Percentiles rank a stretch among this genome's conserved stretches.
phyloP scores from a whole-genome alignment of 2,329 filamentous ascomycete species.

The Neurospora crassa region DNA sequence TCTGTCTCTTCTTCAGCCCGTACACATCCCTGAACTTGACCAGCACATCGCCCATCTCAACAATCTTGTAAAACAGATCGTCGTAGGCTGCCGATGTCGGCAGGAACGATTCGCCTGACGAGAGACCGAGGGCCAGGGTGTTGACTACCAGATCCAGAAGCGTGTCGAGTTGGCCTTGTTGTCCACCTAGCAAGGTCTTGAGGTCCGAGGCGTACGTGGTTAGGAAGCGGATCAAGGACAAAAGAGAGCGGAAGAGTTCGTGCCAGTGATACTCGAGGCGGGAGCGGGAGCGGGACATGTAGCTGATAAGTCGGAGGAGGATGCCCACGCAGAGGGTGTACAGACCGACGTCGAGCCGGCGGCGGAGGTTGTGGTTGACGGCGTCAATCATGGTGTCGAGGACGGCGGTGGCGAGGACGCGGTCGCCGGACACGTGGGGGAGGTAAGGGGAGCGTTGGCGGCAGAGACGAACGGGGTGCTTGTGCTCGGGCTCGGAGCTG shows the following conservation, averaged over 20 bases:
- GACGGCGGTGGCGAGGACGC: conserved; percentile 65
- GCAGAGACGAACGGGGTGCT: conserved; percentile 69
- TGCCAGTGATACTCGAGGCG: conserved; percentile 89
- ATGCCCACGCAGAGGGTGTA: conserved; percentile 78
- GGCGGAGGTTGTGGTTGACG: conserved; percentile 86
- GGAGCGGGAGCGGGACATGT: conserved; percentile 72
- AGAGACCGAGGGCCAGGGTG: conserved; percentile 73
- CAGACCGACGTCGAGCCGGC: conserved; percentile 73
- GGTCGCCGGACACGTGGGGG: conserved; percentile 61
- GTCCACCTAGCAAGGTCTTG: conserved; percentile 36
- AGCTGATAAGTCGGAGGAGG: conserved; percentile 71
- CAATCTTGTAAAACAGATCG: conserved; percentile 96
- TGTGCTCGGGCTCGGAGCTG: conserved; percentile 55
- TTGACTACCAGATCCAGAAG: conserved; percentile 73
- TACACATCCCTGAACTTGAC: conserved; percentile 76
- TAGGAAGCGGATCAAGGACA: conserved; percentile 83
- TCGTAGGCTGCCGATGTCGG: conserved; percentile 84
- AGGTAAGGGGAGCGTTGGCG: conserved; percentile 82
- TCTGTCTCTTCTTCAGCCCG: conserved; percentile 43
- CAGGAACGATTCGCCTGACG: conserved; percentile 81
- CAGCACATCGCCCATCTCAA: conserved; percentile 79
- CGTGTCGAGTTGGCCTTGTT: conserved; percentile 50
- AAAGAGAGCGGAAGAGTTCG: conserved; percentile 81
- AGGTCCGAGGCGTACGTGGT: conserved; percentile 78
- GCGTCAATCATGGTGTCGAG: conserved; percentile 84